Percentiles rank a stretch among this genome's conserved stretches.
Evolutionary conservation across 805 yeast species (phyloP).

Genomic region (Yarrowia sp.): DNA sequence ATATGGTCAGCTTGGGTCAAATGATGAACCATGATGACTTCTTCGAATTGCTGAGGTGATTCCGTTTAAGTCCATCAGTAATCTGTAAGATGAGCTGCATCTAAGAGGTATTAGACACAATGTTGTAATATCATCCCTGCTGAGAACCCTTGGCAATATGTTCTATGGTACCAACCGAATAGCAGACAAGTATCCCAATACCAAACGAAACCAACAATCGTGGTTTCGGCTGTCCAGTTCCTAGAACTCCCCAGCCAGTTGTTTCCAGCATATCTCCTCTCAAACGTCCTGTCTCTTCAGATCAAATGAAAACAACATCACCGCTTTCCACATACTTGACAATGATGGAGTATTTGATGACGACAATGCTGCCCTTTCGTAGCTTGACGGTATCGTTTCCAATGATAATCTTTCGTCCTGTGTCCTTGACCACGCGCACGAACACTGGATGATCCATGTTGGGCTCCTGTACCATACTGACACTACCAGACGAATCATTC

Average conservation of each 20-base stretch:
- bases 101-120: too few species aligned
- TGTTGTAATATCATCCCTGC: too few species aligned
- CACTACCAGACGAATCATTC: slow-evolving; percentile 63
- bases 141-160: too few species aligned
- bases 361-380: slow-evolving; percentile 64
- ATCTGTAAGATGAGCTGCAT: too few species aligned
- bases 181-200: too few species aligned
- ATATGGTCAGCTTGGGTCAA: too few species aligned
- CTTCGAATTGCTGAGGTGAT: too few species aligned
- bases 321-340: slow-evolving; percentile 43
- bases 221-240: neutral
- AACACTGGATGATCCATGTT: slow-evolving; percentile 76
- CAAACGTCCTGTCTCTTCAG: neutral
- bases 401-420: slow-evolving; percentile 43
- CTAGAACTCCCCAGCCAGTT: neutral
- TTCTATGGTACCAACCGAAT: too few species aligned
- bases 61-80: too few species aligned
- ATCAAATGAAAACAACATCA: slow-evolving; percentile 42
- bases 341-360: slow-evolving; percentile 61
- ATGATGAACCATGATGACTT: too few species aligned
- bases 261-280: neutral
- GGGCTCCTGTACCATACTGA: slow-evolving; percentile 72
- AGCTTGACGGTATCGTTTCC: slow-evolving; percentile 52
- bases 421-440: slow-evolving; percentile 49
- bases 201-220: too few species aligned